Evolutionary conservation across 257 asterid genomes (phyloP).

Genomic region (Solanum medicagineum): DNA sequence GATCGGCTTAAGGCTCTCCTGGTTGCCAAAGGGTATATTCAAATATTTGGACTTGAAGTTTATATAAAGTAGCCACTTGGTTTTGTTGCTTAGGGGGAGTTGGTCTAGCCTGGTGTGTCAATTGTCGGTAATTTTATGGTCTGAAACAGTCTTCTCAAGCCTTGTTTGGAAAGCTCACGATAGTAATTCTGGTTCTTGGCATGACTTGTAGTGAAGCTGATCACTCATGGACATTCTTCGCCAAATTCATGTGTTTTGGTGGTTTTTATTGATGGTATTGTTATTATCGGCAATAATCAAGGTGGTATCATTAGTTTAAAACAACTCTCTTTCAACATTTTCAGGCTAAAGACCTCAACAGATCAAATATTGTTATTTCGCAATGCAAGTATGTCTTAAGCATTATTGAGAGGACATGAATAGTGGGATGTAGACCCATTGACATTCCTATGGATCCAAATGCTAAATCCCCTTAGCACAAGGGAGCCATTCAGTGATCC

Average conservation of each 20-base stretch:
- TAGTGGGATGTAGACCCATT: neutral
- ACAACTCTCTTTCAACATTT: neutral
- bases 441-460: neutral
- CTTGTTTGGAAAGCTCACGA: neutral
- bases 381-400: neutral
- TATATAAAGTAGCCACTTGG: neutral
- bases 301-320: neutral
- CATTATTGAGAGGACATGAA: neutral
- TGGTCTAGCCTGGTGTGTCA: neutral
- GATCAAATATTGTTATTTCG: neutral
- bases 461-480: neutral
- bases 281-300: neutral
- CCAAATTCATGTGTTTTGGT: neutral
- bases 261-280: neutral
- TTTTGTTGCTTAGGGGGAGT: neutral
- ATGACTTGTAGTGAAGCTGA: neutral
- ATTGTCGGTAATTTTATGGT: neutral
- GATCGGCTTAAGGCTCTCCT: neutral
- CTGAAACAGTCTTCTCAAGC: neutral
- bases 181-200: neutral
- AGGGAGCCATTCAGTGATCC: neutral
- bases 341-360: neutral
- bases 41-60: neutral
- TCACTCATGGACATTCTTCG: neutral
- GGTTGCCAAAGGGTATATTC: neutral